Evolutionary conservation across 768 basidiomycete species (phyloP).

Genomic region (Dioszegia crocea): DNA sequence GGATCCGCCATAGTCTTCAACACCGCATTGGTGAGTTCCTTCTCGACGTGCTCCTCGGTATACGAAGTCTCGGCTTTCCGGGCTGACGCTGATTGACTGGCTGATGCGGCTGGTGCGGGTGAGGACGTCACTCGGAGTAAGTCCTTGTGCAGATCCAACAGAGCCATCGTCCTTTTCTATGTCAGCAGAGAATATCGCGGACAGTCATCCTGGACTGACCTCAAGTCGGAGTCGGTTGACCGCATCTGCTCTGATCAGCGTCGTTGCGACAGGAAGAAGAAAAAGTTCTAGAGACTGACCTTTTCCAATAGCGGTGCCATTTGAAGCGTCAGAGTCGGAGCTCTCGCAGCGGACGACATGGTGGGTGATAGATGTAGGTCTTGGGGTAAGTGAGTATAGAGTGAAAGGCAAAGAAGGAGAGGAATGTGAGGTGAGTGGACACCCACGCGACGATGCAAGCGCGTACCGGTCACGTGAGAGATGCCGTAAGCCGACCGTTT

Average conservation of each 20-base stretch:
- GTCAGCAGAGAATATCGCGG: background rate
- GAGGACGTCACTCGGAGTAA: conserved; percentile 66
- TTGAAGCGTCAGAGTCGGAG: conserved; percentile 8
- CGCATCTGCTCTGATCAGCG: conserved; percentile 30
- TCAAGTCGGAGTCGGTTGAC: conserved; percentile 40
- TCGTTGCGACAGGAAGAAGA: background rate
- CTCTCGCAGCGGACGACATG: background rate
- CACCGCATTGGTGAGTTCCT: conserved; percentile 76
- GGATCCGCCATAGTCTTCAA: conserved; percentile 75
- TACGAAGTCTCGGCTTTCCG: conserved; percentile 54
- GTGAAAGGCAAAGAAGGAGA: background rate
- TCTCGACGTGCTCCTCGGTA: conserved; percentile 78
- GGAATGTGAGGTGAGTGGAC: background rate
- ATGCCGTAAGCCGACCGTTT: no score
- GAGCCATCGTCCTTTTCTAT: conserved; percentile 61
- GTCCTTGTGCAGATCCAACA: conserved; percentile 89
- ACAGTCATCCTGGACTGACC: conserved; percentile 21
- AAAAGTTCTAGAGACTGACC: conserved; percentile 11
- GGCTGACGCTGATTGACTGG: conserved; percentile 14
- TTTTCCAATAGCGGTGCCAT: conserved; percentile 30
- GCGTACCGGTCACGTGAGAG: conserved; percentile 50
- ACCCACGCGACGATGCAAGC: background rate
- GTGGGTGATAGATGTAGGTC: background rate
- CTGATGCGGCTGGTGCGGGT: background rate
- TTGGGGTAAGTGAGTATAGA: background rate